A percentile compares a stretch with the other conserved stretches of the same genome.
These are phyloP conservation scores for Geoglossum glabrum DNA, from an alignment of 495 filamentous ascomycete genomes.

Conservation along the genomic window DNA sequence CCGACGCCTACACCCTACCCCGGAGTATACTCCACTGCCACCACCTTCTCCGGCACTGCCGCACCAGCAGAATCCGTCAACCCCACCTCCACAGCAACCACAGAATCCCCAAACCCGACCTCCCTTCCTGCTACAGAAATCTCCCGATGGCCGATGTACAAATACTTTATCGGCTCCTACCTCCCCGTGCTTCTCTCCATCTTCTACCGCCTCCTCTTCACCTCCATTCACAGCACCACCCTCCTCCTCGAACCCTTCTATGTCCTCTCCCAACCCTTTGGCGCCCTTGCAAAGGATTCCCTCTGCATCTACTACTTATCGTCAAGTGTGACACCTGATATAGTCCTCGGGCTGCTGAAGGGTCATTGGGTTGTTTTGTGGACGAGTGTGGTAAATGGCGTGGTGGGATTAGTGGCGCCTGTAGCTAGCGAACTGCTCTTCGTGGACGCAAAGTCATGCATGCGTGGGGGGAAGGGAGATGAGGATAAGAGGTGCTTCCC, in stretches of 20 bases:
- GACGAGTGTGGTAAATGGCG: background rate
- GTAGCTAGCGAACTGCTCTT: background rate
- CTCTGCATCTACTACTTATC: background rate
- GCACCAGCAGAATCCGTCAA: too few relatives aligned
- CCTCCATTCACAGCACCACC: background rate
- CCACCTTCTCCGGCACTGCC: too few relatives aligned
- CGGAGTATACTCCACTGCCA: too few relatives aligned
- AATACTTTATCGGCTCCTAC: slow-evolving; percentile 1
- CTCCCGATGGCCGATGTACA: too few relatives aligned
- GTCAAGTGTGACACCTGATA: background rate
- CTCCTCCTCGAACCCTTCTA: background rate
- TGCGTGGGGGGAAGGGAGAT: too few relatives aligned
- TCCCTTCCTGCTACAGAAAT: too few relatives aligned
- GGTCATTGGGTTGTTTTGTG: background rate
- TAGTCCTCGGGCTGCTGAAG: background rate
- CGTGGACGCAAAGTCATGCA: background rate
- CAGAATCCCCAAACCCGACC: too few relatives aligned
- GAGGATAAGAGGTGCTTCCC: too few relatives aligned
- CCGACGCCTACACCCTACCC: too few relatives aligned
- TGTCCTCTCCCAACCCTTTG: background rate
- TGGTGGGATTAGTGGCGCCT: background rate
- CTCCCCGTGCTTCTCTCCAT: background rate
- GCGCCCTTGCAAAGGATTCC: background rate
- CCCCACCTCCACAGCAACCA: too few relatives aligned
- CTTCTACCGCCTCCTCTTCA: background rate